Evolutionary conservation across 805 yeast species (phyloP).

Genomic region (Candida awuae): DNA sequence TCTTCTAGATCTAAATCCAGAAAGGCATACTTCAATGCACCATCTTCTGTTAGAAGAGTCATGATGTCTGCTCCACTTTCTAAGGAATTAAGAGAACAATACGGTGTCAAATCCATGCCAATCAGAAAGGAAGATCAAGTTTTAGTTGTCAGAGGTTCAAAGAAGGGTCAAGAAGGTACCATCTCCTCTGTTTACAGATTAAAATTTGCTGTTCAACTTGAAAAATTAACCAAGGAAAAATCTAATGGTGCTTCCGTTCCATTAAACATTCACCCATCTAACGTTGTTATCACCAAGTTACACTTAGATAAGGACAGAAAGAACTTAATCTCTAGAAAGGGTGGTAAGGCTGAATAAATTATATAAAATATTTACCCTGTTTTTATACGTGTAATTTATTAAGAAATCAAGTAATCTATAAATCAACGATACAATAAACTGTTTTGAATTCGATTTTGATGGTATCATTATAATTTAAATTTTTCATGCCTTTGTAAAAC

Average conservation of each 20-base stretch:
- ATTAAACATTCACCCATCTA: conserved; percentile 95
- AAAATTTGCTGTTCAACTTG: conserved; percentile 93
- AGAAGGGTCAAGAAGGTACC: conserved; percentile 99
- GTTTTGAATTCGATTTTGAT: conserved; percentile 43
- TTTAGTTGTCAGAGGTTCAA: conserved; percentile 93
- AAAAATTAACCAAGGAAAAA: conserved; percentile 95
- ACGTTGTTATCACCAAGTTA: conserved; percentile 97
- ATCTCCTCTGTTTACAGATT: conserved; percentile 97
- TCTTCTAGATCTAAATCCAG: conserved; percentile 99
- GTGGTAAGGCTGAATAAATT: conserved; percentile 88
- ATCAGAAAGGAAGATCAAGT: conserved; percentile 97
- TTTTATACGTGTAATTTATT: neutral
- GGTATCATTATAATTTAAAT: conserved; percentile 34
- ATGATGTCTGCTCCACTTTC: conserved; percentile 98
- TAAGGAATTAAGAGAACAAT: conserved; percentile 96
- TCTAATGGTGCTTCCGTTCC: conserved; percentile 97
- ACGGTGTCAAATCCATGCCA: conserved; percentile 92
- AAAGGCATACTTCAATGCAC: conserved; percentile 99
- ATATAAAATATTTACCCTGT: neutral
- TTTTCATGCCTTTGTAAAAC: conserved; percentile 28
- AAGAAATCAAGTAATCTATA: neutral
- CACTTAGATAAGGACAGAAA: conserved; percentile 98
- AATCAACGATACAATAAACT: conserved; percentile 30
- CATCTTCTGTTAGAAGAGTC: conserved; percentile 90
- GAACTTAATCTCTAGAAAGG: conserved; percentile 94